Evolutionary conservation across 495 filamentous ascomycete genomes (phyloP).

Genomic region (Aspergillus biplanus): DNA sequence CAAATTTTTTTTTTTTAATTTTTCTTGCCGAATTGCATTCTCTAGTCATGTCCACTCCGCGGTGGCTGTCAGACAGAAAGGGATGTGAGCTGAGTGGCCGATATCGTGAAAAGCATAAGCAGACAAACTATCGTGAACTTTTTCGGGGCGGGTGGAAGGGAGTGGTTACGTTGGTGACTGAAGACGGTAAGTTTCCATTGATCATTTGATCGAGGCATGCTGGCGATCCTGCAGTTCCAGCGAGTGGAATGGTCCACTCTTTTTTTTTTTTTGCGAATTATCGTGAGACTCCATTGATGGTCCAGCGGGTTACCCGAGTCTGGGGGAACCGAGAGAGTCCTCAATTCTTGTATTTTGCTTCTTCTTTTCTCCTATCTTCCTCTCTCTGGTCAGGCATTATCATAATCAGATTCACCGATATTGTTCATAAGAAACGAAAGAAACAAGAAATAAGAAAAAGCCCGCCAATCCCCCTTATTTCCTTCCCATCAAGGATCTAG

Average conservation of each 20-base stretch:
- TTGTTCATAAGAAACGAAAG: background rate
- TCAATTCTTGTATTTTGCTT: background rate
- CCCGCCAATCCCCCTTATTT: no score
- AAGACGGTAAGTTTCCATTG: constrained; percentile 26
- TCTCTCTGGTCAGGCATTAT: background rate
- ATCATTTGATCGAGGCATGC: constrained; percentile 31
- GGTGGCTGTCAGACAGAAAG: background rate
- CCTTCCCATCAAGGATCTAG: no score
- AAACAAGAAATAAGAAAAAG: no score
- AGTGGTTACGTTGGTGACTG: constrained; percentile 19
- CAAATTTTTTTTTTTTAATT: no score
- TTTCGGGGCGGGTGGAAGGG: background rate
- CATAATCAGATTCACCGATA: constrained; percentile 11
- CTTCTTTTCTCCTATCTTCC: background rate
- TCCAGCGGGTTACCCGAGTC: constrained; percentile 30
- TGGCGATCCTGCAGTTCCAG: constrained; percentile 27
- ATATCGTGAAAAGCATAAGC: background rate
- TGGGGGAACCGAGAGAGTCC: constrained; percentile 26
- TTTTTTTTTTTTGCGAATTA: background rate
- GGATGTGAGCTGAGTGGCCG: background rate
- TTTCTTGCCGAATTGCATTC: no score
- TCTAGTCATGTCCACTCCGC: no score
- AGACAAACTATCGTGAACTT: constrained; percentile 1
- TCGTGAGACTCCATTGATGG: background rate
- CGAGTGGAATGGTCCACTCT: constrained; percentile 33